These are phyloP conservation scores for Fusarium sp. DNA, from an alignment of 2,329 filamentous ascomycete species.

Conservation along the genomic window DNA sequence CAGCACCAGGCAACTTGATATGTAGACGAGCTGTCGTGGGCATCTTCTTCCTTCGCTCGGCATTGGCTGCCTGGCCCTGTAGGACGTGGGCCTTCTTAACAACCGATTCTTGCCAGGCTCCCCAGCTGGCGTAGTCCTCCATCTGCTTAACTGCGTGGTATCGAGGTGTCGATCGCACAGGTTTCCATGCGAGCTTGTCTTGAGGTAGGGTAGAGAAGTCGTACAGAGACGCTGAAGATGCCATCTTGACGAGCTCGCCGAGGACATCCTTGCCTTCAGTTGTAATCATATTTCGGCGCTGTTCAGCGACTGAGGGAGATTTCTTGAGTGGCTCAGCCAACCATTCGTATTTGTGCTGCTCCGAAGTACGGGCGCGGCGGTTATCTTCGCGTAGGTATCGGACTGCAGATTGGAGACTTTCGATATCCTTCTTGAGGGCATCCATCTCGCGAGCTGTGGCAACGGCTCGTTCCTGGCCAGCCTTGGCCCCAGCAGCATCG, in stretches of 20 bases:
- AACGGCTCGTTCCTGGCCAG: conserved; percentile 73
- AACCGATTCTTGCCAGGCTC: conserved; percentile 66
- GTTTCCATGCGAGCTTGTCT: conserved; percentile 74
- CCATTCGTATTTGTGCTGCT: conserved; percentile 70
- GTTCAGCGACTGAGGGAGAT: conserved; percentile 56
- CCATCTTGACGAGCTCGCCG: conserved; percentile 72
- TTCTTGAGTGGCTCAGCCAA: conserved; percentile 67
- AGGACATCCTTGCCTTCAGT: conserved; percentile 73
- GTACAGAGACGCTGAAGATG: conserved; percentile 65
- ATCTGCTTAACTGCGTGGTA: conserved; percentile 73
- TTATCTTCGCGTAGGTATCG: conserved; percentile 76
- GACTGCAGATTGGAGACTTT: conserved; percentile 71
- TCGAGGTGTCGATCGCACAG: conserved; percentile 70
- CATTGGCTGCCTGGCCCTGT: conserved; percentile 34
- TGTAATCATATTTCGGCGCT: conserved; percentile 63
- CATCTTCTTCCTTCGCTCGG: conserved; percentile 43
- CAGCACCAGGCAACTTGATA: conserved; percentile 59
- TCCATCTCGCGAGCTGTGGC: conserved; percentile 80
- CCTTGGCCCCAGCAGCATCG: conserved; percentile 63
- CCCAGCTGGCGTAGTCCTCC: conserved; percentile 74
- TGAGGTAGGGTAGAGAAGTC: conserved; percentile 67
- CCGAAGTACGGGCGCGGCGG: conserved; percentile 67
- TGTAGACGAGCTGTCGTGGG: conserved; percentile 60
- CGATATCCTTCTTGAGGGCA: conserved; percentile 75
- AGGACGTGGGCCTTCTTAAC: conserved; percentile 63